phyloP scores from a whole-genome alignment of 345 rosid species.

The Syzygium oleosum region DNA sequence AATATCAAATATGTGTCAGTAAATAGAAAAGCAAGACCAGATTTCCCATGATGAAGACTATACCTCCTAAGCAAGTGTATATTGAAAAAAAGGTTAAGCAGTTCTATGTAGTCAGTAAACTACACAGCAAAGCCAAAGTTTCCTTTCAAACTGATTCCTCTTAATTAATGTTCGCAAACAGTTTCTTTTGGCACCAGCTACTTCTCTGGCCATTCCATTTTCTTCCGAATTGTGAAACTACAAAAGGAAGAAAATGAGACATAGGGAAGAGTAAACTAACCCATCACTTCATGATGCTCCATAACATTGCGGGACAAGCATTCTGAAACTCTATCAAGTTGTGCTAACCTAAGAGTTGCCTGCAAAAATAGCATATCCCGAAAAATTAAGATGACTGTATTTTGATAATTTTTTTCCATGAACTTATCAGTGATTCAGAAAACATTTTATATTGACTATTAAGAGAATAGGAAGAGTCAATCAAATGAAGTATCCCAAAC shows the following conservation, averaged over 20 bases:
- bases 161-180: background rate
- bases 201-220: background rate
- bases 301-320: constrained; percentile 69
- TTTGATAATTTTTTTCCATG: background rate
- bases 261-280: constrained; percentile 29
- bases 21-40: background rate
- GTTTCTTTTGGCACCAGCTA: background rate
- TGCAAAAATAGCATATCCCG: constrained; percentile 9
- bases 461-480: background rate
- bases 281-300: constrained; percentile 99
- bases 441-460: background rate
- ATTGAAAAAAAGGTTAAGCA: background rate
- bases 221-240: background rate
- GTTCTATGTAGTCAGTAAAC: background rate
- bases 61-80: background rate
- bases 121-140: background rate
- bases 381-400: background rate
- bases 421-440: background rate
- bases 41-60: background rate
- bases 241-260: background rate
- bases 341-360: constrained; percentile 87
- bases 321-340: constrained; percentile 84
- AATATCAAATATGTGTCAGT: background rate
- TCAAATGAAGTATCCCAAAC: background rate
- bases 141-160: background rate